Evolutionary conservation across 768 basidiomycete species (phyloP), one percentile per base, ranked within the genome.

Genomic region (Royoungia palumana): DNA sequence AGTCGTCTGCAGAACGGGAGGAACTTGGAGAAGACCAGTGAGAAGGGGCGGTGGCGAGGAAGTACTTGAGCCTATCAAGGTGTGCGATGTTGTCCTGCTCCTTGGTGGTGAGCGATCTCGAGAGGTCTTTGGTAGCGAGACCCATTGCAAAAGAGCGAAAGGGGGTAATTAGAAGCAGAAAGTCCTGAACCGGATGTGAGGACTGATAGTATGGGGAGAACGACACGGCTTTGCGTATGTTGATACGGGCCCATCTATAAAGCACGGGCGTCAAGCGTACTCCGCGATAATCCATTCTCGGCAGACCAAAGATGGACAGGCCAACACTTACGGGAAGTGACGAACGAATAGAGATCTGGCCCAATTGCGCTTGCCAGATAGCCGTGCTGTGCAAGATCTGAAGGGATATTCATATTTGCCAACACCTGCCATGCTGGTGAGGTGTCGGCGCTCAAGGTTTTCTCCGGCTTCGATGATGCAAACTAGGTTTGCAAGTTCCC

Each of bases 11-110:
- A 7, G 64, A 47, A 14, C 62, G 58, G 24, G 72, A 66, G 8
- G 72, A 57, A 36, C 62, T 62, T 1, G 65, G 51, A 11, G 71
- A 64, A 21, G 66, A 78, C 89, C 89, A 92, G 41, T 80, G 78
- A 24, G 79, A 84, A 3, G 85, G 93, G 8, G 87, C 91, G 11
- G 89, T 90, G 14, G 88, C 87, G 38, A 94, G 81, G 70, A 94
- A 94, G 71, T 84, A 87, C 70, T 93, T 93, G 68, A 94, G 86
- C 19, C 82, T 69, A 58, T 94, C 89, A 19, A 94, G 78, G 55
- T 86, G 77, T n/a, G 79, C 79, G 35, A 92, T 72, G 21, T 80
- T 75, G 19, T 87, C 85, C 48, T 83, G 80, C 64, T 91, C 88
- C 42, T 77, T 70, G 1, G 76, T 62, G 6, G 76, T 80, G 41